Base-by-base conservation (phyloP, 108 stramenopile species). In the Cyclotella atomus region DNA sequence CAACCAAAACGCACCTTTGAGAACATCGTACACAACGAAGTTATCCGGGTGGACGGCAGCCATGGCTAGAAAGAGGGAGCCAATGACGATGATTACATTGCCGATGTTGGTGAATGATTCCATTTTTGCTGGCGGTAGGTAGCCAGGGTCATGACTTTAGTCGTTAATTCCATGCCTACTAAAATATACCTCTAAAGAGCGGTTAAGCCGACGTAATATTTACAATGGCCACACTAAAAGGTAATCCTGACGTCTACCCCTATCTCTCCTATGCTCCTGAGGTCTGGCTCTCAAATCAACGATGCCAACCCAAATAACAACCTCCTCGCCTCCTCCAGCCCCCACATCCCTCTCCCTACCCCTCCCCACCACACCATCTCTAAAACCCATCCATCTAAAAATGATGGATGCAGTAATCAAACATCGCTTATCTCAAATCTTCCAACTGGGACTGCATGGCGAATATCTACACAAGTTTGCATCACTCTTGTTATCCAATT, bases 41-140 rank as follows among this genome's bases (percentile, higher is more conserved):
- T 70, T 57, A 28, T 68, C 50, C 12, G 69, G 69, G 2, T 70
- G 55, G 43, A 59, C 6, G 69, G 46, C 32, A 19, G 69, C 69
- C 69, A 70, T 43, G n/a, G 54, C 53, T 20, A 70, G 17, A 43
- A 70, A 70, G 8, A 70, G 54, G 3, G 53, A 55, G 14, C 69
- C 69, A 20, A 70, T 46, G 38, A 70, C 44, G 69, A 70, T 27
- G 21, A 70, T 8, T 14, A 21, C 69, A 23, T 59, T 34, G 14
- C 69, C 69, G 17, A 17, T 33, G 35, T 28, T 28, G 4, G 54
- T 28, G 5, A 5, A 27, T 3, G 25, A 6, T 55, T 55, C 54
- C 54, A 55, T 55, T 55, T 41, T 41, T 7, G 38, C 12, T n/a
- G n/a, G n/a, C n/a, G n/a, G n/a, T n/a, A n/a, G n/a, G n/a, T n/a